Evolutionary conservation across 768 basidiomycete species (phyloP).

Genomic region (Suillus sp.): DNA sequence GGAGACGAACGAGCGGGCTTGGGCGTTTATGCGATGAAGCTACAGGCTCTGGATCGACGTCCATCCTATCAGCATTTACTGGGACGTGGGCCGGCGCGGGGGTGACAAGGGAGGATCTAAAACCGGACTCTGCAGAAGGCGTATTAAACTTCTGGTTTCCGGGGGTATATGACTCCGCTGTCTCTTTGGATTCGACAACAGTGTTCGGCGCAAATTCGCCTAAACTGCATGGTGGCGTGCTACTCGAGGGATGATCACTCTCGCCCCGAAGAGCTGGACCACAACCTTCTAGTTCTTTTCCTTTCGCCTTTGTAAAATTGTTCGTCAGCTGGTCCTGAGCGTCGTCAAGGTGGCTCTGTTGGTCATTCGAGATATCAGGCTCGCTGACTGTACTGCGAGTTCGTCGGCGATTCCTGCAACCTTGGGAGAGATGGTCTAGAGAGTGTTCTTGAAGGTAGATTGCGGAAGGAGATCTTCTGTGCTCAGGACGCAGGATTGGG

Average conservation of each 20-base stretch:
- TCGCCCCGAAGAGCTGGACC: background rate
- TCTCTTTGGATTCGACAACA: background rate
- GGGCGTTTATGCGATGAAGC: conserved; percentile 27
- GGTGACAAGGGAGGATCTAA: background rate
- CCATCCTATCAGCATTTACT: conserved; percentile 17
- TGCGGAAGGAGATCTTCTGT: conserved; percentile 9
- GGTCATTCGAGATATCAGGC: background rate
- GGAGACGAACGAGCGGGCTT: conserved; percentile 19
- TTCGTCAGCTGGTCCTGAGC: background rate
- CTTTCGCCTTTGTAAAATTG: background rate
- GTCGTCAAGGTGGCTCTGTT: background rate
- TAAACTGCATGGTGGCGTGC: background rate
- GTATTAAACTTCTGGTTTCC: too few relatives aligned
- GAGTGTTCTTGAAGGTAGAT: conserved; percentile 9
- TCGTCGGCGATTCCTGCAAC: conserved; percentile 7
- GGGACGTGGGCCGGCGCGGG: background rate
- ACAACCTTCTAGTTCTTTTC: background rate
- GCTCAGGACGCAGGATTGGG: conserved; percentile 9
- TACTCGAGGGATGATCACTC: background rate
- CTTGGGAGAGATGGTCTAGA: conserved; percentile 13
- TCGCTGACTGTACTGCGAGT: conserved; percentile 7
- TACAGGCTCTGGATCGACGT: conserved; percentile 16
- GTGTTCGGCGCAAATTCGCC: background rate
- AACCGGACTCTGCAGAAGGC: background rate
- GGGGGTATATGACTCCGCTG: background rate